Percentiles rank a stretch among this genome's conserved stretches.
Conservation (phyloP, 2,329 filamentous ascomycete genomes). For the Pseudogymnoascus sp. region DNA sequence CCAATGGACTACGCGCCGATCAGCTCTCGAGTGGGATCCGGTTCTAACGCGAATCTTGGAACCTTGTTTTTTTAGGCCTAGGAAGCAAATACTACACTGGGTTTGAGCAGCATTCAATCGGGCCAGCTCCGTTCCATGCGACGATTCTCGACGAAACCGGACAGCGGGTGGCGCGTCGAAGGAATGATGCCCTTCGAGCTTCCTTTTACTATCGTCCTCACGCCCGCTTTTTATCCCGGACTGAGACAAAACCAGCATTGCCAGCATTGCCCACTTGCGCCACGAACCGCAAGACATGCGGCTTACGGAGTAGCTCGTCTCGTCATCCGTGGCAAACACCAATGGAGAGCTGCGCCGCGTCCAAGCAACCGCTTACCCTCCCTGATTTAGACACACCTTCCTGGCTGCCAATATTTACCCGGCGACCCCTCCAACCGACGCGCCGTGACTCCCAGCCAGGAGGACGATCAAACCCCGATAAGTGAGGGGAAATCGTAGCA, state of each 20-base stretch:
- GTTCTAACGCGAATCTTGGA: not conserved
- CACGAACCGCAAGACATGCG: conserved; percentile 6
- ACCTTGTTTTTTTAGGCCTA: not conserved
- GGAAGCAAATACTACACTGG: not conserved
- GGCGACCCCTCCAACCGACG: conserved; percentile 1
- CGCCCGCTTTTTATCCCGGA: not conserved
- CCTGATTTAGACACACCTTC: conserved; percentile 8
- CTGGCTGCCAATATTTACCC: conserved; percentile 3
- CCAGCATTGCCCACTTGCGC: conserved; percentile 1
- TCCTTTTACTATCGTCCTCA: not conserved
- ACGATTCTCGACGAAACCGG: conserved; percentile 5
- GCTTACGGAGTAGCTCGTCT: conserved; percentile 5
- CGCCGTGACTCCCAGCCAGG: conserved; percentile 3
- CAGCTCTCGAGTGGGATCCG: not conserved
- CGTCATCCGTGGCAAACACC: not conserved
- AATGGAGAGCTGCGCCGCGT: conserved; percentile 4
- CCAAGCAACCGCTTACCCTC: conserved; percentile 8
- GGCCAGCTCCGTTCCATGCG: not conserved
- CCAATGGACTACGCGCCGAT: conserved; percentile 6
- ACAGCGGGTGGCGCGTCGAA: not conserved
- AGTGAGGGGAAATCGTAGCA: not conserved
- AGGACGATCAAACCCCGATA: not conserved
- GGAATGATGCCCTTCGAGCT: not conserved
- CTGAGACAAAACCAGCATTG: not conserved
- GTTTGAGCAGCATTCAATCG: not conserved